Evolutionary conservation across 2,329 filamentous ascomycete species (phyloP).

Genomic region (Scortechinia acanthostroma): DNA sequence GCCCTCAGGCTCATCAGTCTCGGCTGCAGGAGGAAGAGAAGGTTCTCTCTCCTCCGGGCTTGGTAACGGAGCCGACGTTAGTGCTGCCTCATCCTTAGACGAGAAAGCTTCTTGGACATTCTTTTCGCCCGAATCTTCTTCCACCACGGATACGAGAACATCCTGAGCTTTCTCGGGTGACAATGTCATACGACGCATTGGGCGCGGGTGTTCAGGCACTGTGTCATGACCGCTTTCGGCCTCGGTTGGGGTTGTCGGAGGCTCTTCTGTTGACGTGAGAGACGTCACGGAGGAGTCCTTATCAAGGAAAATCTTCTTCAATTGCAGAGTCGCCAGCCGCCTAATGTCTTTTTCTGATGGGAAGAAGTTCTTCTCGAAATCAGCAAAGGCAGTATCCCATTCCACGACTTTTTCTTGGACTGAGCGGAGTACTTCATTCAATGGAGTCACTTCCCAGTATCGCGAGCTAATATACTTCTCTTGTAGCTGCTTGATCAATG

Average conservation of each 20-base stretch:
- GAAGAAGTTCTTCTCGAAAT: conserved; percentile 89
- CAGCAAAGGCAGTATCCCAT: conserved; percentile 84
- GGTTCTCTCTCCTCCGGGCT: not conserved
- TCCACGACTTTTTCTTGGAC: conserved; percentile 89
- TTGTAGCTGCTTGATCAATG: conserved; percentile 71
- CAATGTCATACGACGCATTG: conserved; percentile 10
- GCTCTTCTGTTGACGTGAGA: conserved; percentile 54
- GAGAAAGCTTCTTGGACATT: not conserved
- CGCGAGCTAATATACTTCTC: conserved; percentile 87
- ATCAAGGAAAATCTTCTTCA: conserved; percentile 91
- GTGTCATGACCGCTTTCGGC: conserved; percentile 28
- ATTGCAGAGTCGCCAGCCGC: conserved; percentile 80
- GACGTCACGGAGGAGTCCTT: conserved; percentile 71
- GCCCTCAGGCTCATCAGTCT: too few species aligned
- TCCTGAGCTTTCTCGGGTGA: conserved; percentile 36
- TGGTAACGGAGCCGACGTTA: not conserved
- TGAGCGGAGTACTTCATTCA: conserved; percentile 80
- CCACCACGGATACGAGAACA: not conserved
- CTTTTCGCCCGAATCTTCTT: not conserved
- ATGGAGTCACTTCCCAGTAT: conserved; percentile 92
- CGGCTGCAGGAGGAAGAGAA: not conserved
- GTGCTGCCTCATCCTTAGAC: not conserved
- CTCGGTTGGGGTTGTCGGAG: conserved; percentile 41
- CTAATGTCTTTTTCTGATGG: conserved; percentile 86
- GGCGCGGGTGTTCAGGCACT: conserved; percentile 28